Evolutionary conservation across 1,284 basidiomycete genomes (phyloP), one percentile per base, ranked within the genome.

Genomic region (Trichosporon faecale): DNA sequence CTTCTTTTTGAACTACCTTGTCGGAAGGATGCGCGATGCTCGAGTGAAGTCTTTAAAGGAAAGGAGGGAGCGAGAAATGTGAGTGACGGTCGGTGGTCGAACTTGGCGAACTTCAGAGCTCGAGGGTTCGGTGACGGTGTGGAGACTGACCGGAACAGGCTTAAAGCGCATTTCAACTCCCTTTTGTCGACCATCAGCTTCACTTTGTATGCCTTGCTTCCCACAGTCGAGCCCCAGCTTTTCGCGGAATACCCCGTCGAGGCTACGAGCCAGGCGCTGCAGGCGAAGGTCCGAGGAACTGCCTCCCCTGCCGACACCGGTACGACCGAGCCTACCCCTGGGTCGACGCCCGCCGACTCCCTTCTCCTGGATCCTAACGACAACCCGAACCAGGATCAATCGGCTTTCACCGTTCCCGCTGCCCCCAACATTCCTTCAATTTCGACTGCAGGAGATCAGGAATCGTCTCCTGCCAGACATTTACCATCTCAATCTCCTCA

Each of bases 131-230:
- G 33, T 11, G 29, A 33, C n/a, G 55, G 27, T 16, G 14, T 16
- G 14, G 60, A 23, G 60, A n/a, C 27, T n/a, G 18, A 61, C 27
- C n/a, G 3, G 6, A 0, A 8, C 72, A 84, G 83, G 35, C 73
- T 84, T 65, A 82, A 80, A 71, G 76, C 78, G 11, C 81, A 83
- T 74, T 84, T 83, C 68, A 80, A 79, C 3, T 78, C 80, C 9
- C 73, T 82, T 4, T 71, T 81, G 65, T 82, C 80, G 14, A 83
- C 79, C 5, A 80, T 83, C 29, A 80, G 79, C 21, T 82, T 81
- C 73, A 84, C 83, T 2, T 76, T 84, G 52, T 84, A 84, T 64
- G 82, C 82, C 12, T 77, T 84, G 11, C 72, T 84, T 1, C 83
- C 83, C 12, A 83, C 81, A 0, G 74, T 84, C 27, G 76, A 78